Percentiles rank a stretch among this genome's conserved stretches.
Conservation (phyloP, 108 stramenopile genomes). For the Cafeteria roenbergensis region DNA sequence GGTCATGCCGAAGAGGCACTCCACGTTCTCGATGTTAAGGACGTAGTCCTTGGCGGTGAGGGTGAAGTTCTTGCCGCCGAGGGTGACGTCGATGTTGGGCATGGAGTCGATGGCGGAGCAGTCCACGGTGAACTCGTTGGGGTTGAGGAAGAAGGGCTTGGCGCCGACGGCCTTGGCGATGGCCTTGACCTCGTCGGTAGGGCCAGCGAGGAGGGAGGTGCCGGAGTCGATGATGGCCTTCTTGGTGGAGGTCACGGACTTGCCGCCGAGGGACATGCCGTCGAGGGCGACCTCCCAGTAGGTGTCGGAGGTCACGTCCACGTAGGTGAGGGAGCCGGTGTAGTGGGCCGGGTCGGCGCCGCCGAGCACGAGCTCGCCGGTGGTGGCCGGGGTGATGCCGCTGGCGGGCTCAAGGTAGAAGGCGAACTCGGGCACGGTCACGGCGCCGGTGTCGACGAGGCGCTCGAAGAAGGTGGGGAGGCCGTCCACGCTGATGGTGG, state of each 20-base stretch:
- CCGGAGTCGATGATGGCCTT: constrained; percentile 88
- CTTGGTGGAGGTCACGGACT: constrained; percentile 16
- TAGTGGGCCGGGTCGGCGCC: constrained; percentile 56
- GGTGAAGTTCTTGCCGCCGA: constrained; percentile 54
- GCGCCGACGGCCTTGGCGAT: constrained; percentile 68
- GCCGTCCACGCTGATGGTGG: constrained; percentile 64
- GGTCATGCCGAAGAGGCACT: constrained; percentile 76
- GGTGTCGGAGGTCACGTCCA: constrained; percentile 44
- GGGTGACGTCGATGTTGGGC: constrained; percentile 23
- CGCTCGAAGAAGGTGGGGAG: constrained; percentile 77
- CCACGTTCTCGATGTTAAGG: constrained; percentile 37
- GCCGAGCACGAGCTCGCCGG: constrained; percentile 89
- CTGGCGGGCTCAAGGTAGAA: constrained; percentile 71
- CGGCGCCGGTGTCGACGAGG: constrained; percentile 61
- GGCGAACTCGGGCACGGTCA: constrained; percentile 68
- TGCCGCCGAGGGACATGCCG: constrained; percentile 45
- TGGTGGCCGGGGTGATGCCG: constrained; percentile 10
- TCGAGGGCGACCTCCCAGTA: constrained; percentile 79
- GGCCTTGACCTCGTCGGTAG: constrained; percentile 48
- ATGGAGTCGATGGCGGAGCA: constrained; percentile 49
- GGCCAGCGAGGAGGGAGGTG: constrained; percentile 78
- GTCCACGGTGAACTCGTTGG: constrained; percentile 74
- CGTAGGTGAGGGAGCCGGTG: constrained; percentile 49
- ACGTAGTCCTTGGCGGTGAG: constrained; percentile 58
- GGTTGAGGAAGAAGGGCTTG: constrained; percentile 51